Conservation (phyloP, 176 grass and related monocot genomes). For the Zea luxurians region DNA sequence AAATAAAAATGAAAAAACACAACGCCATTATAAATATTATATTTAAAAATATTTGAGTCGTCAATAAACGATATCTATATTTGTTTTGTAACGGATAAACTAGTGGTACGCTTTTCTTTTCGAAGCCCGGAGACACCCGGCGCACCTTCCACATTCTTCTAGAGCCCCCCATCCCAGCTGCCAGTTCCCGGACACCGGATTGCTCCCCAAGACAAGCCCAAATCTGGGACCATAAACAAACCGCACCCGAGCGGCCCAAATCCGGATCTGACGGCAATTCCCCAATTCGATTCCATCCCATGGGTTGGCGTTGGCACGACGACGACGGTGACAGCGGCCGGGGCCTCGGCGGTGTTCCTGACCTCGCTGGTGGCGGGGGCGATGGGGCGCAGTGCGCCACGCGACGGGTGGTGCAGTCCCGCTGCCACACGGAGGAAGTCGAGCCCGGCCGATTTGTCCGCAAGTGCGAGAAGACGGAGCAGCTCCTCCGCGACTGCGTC, state of each 20-base stretch:
- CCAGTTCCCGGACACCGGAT: neutral
- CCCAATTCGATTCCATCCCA: slow-evolving; percentile 31
- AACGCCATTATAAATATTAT: too few species aligned
- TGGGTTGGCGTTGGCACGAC: slow-evolving; percentile 75
- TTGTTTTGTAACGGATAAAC: too few species aligned
- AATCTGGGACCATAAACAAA: neutral
- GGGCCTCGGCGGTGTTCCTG: slow-evolving; percentile 39
- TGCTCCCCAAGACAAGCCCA: slow-evolving; percentile 47
- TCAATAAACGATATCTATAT: too few species aligned
- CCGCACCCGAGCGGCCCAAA: neutral
- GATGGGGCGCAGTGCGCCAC: slow-evolving; percentile 40
- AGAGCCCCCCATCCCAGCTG: slow-evolving; percentile 9
- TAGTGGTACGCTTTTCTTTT: too few species aligned
- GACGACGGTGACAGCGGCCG: slow-evolving; percentile 36
- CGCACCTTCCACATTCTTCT: slow-evolving; percentile 22
- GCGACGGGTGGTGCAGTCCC: slow-evolving; percentile 61
- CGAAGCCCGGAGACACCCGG: neutral
- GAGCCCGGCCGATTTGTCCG: slow-evolving; percentile 73
- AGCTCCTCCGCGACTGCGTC: slow-evolving; percentile 63
- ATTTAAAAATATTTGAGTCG: too few species aligned
- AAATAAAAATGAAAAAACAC: too few species aligned
- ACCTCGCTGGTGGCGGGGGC: slow-evolving; percentile 28
- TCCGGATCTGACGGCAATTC: neutral
- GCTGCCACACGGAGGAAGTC: slow-evolving; percentile 80
- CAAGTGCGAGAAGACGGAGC: slow-evolving; percentile 86